phyloP scores from a whole-genome alignment of 208 protist species.

The Acanthamoeba rhysodes region DNA sequence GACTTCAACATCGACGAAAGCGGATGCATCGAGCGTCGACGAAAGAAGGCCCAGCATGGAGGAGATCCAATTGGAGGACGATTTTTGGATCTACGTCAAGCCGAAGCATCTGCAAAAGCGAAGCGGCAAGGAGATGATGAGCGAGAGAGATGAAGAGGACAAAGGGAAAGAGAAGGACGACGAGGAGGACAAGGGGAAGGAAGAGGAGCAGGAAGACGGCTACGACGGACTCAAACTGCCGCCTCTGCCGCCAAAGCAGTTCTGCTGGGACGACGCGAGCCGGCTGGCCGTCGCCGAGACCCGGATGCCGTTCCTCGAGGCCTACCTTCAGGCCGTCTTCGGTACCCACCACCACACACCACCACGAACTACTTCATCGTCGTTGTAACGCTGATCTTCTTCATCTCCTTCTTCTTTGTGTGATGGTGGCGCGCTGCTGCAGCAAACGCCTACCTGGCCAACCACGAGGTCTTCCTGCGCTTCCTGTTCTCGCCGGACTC shows the following conservation, averaged over 20 bases:
- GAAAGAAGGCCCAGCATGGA: background rate
- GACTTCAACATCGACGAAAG: background rate
- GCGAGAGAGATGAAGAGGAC: background rate
- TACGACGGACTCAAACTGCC: background rate
- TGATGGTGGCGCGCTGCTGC: background rate
- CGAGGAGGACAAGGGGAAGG: background rate
- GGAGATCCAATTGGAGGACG: background rate
- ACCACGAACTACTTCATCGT: background rate
- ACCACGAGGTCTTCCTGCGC: constrained; percentile 18
- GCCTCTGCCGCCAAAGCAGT: background rate
- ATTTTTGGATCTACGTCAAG: constrained; percentile 42
- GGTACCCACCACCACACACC: background rate
- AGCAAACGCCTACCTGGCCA: background rate
- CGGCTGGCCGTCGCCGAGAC: constrained; percentile 16
- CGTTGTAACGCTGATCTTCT: background rate
- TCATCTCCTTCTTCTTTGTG: background rate
- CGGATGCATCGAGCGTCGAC: background rate
- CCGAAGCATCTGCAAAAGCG: background rate
- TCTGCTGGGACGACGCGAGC: constrained; percentile 44
- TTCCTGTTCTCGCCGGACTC: constrained; percentile 46
- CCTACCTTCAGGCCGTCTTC: constrained; percentile 11
- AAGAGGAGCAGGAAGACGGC: background rate
- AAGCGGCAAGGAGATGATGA: background rate
- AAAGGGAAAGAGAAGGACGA: background rate
- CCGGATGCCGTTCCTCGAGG: background rate